These are phyloP conservation scores for Agapanthus africanus DNA, from an alignment of 106 monocot genomes.

Conservation along the genomic window DNA sequence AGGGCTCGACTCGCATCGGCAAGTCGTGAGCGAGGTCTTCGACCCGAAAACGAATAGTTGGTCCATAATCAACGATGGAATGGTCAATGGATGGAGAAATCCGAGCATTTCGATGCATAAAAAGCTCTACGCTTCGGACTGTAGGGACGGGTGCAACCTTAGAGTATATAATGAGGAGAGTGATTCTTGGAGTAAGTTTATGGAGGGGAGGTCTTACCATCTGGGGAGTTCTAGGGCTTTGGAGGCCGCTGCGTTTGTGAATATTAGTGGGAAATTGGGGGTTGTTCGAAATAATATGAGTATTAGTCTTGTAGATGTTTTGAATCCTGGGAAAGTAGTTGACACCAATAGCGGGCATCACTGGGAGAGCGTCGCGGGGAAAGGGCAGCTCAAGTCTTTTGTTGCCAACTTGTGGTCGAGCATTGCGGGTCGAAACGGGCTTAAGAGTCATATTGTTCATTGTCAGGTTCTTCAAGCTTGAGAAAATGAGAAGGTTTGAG, in stretches of 20 bases:
- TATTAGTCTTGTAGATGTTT: conserved; percentile 37
- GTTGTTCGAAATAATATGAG: conserved; percentile 48
- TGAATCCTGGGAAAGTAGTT: conserved; percentile 13
- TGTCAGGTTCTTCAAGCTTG: conserved; percentile 59
- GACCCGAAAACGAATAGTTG: conserved; percentile 28
- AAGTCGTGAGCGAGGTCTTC: conserved; percentile 40
- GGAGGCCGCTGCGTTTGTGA: conserved; percentile 43
- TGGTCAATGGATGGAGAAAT: conserved; percentile 46
- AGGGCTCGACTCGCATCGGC: conserved; percentile 38
- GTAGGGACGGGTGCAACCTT: conserved; percentile 50
- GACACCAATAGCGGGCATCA: conserved; percentile 20
- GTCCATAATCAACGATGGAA: conserved; percentile 28
- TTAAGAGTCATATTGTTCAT: conserved; percentile 41
- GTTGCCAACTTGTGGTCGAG: conserved; percentile 49
- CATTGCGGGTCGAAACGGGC: conserved; percentile 37
- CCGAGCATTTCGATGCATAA: conserved; percentile 41
- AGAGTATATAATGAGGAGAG: conserved; percentile 37
- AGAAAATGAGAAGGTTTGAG: not conserved
- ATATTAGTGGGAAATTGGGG: conserved; percentile 37
- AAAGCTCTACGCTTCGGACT: conserved; percentile 42
- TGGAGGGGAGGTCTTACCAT: conserved; percentile 36
- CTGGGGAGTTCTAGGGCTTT: conserved; percentile 34
- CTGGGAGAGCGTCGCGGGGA: conserved; percentile 45
- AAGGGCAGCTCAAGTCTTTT: conserved; percentile 40
- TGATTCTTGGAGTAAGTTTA: conserved; percentile 37